These are phyloP conservation scores for Pleurotus pulmonarius DNA, from an alignment of 768 basidiomycete species.

Conservation along the genomic window DNA sequence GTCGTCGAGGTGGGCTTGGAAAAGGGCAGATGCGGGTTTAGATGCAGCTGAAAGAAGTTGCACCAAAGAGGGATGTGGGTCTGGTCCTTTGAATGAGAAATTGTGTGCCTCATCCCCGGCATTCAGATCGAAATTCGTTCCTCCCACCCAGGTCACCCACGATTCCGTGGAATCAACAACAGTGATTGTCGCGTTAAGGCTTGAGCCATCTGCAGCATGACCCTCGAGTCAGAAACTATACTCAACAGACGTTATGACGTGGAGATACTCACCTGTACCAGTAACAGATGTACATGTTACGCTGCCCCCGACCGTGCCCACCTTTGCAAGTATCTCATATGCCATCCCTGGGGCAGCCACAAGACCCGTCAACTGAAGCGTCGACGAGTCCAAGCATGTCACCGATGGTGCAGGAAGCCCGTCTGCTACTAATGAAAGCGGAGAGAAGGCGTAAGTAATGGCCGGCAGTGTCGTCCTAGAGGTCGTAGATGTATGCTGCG, in stretches of 20 bases:
- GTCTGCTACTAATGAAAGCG: constrained; percentile 28
- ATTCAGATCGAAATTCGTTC: constrained; percentile 62
- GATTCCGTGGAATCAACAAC: constrained; percentile 41
- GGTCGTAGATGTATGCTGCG: constrained; percentile 38
- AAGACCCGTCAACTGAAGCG: constrained; percentile 51
- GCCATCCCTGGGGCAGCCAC: constrained; percentile 58
- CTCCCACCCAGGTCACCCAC: constrained; percentile 74
- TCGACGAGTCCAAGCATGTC: constrained; percentile 51
- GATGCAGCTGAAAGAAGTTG: constrained; percentile 28
- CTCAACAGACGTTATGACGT: too few species aligned
- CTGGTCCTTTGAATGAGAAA: constrained; percentile 62
- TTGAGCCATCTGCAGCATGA: constrained; percentile 10
- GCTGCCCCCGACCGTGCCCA: constrained; percentile 27
- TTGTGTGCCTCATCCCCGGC: constrained; percentile 52
- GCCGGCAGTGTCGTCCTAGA: constrained; percentile 27
- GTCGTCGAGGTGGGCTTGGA: constrained; percentile 50
- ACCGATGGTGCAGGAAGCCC: constrained; percentile 55
- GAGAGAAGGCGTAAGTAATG: constrained; percentile 46
- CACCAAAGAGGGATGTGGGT: constrained; percentile 51
- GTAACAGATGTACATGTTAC: constrained; percentile 26
- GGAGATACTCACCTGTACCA: not conserved
- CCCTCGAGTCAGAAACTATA: too few species aligned
- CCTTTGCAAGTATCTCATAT: constrained; percentile 61
- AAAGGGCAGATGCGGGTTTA: constrained; percentile 32
- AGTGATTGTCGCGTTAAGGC: constrained; percentile 39